Percentiles rank a stretch among this genome's conserved stretches.
phyloP scores from a whole-genome alignment of 768 basidiomycete genomes.

The Phaeotremella skinneri region DNA sequence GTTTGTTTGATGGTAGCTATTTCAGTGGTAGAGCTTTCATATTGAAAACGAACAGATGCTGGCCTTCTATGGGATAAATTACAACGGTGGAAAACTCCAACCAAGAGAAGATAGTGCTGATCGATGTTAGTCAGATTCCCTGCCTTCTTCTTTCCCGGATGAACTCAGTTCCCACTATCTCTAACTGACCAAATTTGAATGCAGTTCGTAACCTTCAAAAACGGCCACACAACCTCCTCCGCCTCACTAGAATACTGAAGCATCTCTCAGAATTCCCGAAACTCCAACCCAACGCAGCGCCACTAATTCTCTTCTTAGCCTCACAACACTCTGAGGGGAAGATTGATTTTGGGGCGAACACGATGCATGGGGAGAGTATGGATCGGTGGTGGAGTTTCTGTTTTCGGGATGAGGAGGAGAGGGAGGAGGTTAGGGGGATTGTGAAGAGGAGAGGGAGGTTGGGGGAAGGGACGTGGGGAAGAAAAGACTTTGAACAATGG shows the following conservation, averaged over 20 bases:
- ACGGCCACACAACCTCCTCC: conserved; percentile 47
- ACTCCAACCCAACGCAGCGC: conserved; percentile 33
- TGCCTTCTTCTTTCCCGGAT: not conserved
- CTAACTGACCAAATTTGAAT: not conserved
- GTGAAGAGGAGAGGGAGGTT: conserved; percentile 23
- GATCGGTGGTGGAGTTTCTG: conserved; percentile 41
- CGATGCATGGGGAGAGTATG: conserved; percentile 34
- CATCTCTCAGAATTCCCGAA: conserved; percentile 38
- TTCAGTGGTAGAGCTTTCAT: too few relatives aligned
- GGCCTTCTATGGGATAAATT: conserved; percentile 37
- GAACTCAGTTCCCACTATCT: not conserved
- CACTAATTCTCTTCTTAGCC: conserved; percentile 35
- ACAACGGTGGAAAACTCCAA: conserved; percentile 26
- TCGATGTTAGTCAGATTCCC: conserved; percentile 25
- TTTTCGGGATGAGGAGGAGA: conserved; percentile 30
- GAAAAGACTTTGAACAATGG: conserved; percentile 30
- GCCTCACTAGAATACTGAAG: conserved; percentile 46
- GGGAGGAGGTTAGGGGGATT: conserved; percentile 25
- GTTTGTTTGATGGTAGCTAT: not conserved
- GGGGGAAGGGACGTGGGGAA: conserved; percentile 31
- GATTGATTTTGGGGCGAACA: conserved; percentile 22
- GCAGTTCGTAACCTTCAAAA: conserved; percentile 36
- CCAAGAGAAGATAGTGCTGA: conserved; percentile 16
- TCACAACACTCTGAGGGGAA: conserved; percentile 33
- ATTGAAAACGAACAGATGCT: conserved; percentile 33